Conservation (phyloP, 2,329 filamentous ascomycete species). For the Fusarium aywerte region DNA sequence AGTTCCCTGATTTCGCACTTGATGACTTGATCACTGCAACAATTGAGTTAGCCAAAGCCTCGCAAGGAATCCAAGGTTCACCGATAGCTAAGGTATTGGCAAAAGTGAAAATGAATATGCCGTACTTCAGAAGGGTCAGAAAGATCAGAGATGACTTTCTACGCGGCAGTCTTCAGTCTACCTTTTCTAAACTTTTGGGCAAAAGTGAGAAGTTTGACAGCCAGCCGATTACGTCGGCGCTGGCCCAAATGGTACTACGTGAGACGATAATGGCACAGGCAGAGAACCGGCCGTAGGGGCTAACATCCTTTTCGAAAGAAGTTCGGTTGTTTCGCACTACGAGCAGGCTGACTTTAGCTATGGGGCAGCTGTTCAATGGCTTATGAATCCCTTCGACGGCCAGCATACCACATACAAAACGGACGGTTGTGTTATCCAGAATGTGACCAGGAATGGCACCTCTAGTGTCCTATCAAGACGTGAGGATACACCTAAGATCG, state of each 20-base stretch:
- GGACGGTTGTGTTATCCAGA: slow-evolving; percentile 33
- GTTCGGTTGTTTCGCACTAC: slow-evolving; percentile 25
- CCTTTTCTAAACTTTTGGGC: neutral
- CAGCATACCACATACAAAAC: neutral
- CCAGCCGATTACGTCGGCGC: neutral
- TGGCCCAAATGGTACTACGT: neutral
- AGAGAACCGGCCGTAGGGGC: slow-evolving; percentile 14
- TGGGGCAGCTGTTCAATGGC: slow-evolving; percentile 20
- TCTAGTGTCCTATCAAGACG: slow-evolving; percentile 7
- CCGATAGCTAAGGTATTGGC: neutral
- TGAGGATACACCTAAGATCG: neutral
- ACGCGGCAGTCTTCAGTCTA: neutral
- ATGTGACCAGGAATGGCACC: slow-evolving; percentile 31
- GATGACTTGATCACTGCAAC: neutral
- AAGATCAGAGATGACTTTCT: neutral
- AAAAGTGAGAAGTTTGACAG: rapidly evolving
- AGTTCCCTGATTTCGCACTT: neutral
- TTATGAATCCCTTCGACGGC: slow-evolving; percentile 8
- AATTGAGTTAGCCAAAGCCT: neutral
- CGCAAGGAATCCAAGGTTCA: neutral
- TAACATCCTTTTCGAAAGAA: slow-evolving; percentile 38
- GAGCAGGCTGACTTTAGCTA: slow-evolving; percentile 12
- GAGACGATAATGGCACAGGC: neutral
- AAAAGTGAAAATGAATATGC: neutral
- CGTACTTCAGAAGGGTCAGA: neutral